Conservation (phyloP, 169 alveolate species). For the Hepatocystis sp. region DNA sequence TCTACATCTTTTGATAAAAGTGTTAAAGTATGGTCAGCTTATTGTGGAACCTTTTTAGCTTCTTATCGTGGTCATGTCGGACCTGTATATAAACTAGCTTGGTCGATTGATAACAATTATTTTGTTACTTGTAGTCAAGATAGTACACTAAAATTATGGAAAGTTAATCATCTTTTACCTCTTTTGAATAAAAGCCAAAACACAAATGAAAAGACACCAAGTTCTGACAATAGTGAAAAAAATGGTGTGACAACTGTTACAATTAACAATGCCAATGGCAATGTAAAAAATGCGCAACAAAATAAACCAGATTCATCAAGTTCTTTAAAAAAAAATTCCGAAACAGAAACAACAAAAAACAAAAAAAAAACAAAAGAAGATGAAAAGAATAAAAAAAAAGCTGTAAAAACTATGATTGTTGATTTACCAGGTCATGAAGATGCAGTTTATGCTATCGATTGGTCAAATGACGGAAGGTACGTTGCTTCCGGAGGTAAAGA, state of each 20-base stretch:
- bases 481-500: constrained; percentile 97
- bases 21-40: constrained; percentile 90
- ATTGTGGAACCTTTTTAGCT: constrained; percentile 93
- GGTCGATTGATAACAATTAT: constrained; percentile 98
- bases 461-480: constrained; percentile 97
- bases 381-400: constrained; percentile 9
- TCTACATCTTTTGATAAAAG: constrained; percentile 98
- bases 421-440: constrained; percentile 99
- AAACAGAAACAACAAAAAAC: neutral
- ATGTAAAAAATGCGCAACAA: constrained; percentile 79
- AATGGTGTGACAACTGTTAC: no score
- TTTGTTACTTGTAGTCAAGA: constrained; percentile 96
- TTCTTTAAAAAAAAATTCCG: no score
- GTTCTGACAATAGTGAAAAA: no score
- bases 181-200: constrained; percentile 21
- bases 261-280: no score
- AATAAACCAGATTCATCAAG: neutral
- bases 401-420: constrained; percentile 90
- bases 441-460: constrained; percentile 98
- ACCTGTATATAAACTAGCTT: constrained; percentile 96
- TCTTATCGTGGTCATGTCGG: constrained; percentile 98
- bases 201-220: no score
- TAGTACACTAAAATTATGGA: constrained; percentile 97
- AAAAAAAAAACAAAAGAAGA: constrained; percentile 4
- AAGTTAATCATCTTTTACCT: constrained; percentile 84